phyloP scores from a whole-genome alignment of 75 land plant genomes.

The Pseudotsuga menziesii region DNA sequence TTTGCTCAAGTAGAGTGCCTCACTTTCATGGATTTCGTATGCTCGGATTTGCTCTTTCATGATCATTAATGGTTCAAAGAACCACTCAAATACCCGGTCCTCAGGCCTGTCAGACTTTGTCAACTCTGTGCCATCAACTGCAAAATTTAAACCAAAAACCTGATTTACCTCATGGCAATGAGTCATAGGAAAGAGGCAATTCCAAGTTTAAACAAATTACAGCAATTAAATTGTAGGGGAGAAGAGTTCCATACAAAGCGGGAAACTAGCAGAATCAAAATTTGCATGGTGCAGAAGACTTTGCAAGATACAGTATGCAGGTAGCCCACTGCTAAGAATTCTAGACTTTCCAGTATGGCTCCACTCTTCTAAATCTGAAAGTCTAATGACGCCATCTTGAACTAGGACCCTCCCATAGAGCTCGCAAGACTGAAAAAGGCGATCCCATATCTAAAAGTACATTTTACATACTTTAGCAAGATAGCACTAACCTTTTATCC shows the following conservation, averaged over 20 bases:
- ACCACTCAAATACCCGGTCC: constrained; percentile 18
- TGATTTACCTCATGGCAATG: too few species aligned
- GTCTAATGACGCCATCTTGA: constrained; percentile 46
- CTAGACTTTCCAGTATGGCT: constrained; percentile 47
- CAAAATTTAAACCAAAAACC: background rate
- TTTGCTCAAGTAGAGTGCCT: constrained; percentile 60
- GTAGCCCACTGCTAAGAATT: constrained; percentile 55
- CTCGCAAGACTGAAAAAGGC: constrained; percentile 67
- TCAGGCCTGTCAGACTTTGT: constrained; percentile 61
- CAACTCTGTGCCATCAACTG: constrained; percentile 74
- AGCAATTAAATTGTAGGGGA: background rate
- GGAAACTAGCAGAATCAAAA: constrained; percentile 53
- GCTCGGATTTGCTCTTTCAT: constrained; percentile 84
- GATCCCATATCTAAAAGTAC: constrained; percentile 69
- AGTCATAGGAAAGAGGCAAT: too few species aligned
- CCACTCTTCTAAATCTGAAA: constrained; percentile 63
- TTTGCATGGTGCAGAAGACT: constrained; percentile 64
- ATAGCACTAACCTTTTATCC: background rate
- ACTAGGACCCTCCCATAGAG: constrained; percentile 54
- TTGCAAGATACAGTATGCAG: constrained; percentile 67
- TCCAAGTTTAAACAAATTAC: too few species aligned
- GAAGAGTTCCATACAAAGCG: constrained; percentile 54
- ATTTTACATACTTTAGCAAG: background rate
- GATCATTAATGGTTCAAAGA: constrained; percentile 64
- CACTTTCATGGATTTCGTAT: constrained; percentile 47